Evolutionary conservation across 2,329 filamentous ascomycete species (phyloP), one percentile per base, ranked within the genome.

Genomic region (Aspergillus puulaauensis): DNA sequence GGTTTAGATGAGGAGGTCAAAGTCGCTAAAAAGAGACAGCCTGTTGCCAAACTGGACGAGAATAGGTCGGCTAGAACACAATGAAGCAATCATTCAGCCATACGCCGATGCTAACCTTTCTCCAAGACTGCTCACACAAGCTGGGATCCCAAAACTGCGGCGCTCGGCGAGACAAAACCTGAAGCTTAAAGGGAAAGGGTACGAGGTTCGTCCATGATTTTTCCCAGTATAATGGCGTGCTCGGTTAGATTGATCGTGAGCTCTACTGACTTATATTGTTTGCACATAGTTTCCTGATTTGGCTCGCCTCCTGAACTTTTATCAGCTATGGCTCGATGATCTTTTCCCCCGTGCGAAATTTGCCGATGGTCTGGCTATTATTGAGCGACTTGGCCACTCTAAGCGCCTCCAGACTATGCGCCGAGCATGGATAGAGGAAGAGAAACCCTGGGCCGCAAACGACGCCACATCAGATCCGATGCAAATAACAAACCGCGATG

Each of bases 311-410:
- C 82, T 99, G 48, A 91, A 90, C 23, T 90, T 96, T 71, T 99
- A 98, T 71, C 95, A 98, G 72, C 76, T 96, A 56, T 99, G 95
- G 95, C 88, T 99, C 2, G 93, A 99, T 75, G 92, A 97, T 69
- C 81, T 99, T 12, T 99, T 93, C 69, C 95, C 95, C 12, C 92
- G 96, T 69, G 95, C 93, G 5, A 93, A 92, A 69, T 99, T 99
- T 69, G 84, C 90, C 48, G 95, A 99, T 68, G 95, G 90, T 3
- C 79, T 98, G 6, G 79, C 83, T 40, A 96, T 98, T 80, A 90
- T 98, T 2, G 95, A 99, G 73, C 97, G 96, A 75, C 82, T 91
- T 0, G 95, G 95, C 1, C 95, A 97, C 75, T 91, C 89, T 66
- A 93, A 90, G 70, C 81, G 82, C 14, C 83, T 98, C 71, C 85